A percentile compares a stretch with the other conserved stretches of the same genome.
These are phyloP conservation scores for Globisporangium mamillatum DNA, from an alignment of 352 stramenopile species.

Conservation along the genomic window DNA sequence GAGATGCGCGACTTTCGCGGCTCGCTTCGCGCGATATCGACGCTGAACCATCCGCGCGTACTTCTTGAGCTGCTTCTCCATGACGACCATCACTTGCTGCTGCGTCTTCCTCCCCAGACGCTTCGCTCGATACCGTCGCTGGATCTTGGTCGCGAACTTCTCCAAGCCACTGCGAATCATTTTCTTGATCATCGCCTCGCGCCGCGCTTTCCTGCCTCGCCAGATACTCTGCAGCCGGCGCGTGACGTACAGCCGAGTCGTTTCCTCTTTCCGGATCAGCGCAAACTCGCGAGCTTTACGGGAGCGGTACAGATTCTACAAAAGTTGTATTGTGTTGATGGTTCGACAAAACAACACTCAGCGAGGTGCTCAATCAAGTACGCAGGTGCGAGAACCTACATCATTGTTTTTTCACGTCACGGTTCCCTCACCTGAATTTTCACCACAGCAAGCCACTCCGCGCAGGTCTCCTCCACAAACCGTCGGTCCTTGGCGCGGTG, in stretches of 20 bases:
- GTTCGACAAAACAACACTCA: neutral
- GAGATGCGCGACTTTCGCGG: slow-evolving; percentile 33
- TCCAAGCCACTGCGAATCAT: slow-evolving; percentile 46
- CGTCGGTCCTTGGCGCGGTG: slow-evolving; percentile 63
- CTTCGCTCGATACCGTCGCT: slow-evolving; percentile 58
- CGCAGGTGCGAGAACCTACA: neutral
- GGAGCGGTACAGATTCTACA: slow-evolving; percentile 59
- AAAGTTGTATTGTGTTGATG: neutral
- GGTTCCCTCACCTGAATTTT: slow-evolving; percentile 43
- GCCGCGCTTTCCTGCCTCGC: slow-evolving; percentile 46
- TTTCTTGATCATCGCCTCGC: slow-evolving; percentile 43
- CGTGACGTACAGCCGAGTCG: slow-evolving; percentile 38
- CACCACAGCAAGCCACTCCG: slow-evolving; percentile 52
- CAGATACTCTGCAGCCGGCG: slow-evolving; percentile 64
- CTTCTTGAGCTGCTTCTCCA: slow-evolving; percentile 46
- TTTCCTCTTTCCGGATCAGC: slow-evolving; percentile 32
- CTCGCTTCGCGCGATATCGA: slow-evolving; percentile 52
- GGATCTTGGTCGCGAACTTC: slow-evolving; percentile 58
- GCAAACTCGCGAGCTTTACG: slow-evolving; percentile 36
- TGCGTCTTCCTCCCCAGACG: slow-evolving; percentile 27
- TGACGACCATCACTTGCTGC: slow-evolving; percentile 33
- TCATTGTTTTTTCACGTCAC: neutral
- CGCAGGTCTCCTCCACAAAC: slow-evolving; percentile 54
- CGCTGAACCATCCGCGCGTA: slow-evolving; percentile 52
- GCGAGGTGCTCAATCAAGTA: neutral